Evolutionary conservation across 148 eudicot species (phyloP).

Genomic region (Tetragonia tetragonoides): DNA sequence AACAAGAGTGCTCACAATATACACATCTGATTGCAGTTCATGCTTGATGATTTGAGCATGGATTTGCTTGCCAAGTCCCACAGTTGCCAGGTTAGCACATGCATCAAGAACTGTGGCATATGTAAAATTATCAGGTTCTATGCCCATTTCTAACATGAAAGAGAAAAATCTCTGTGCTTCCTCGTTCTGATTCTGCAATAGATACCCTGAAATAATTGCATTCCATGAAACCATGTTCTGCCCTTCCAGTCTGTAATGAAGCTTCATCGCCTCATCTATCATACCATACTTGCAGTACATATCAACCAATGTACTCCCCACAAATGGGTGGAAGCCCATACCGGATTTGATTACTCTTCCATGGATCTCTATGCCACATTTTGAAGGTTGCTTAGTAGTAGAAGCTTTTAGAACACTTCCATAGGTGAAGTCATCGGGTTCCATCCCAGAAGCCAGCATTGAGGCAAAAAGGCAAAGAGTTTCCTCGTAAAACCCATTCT

Average conservation of each 20-base stretch:
- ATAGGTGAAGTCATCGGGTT: slow-evolving; percentile 86
- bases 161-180: slow-evolving; percentile 76
- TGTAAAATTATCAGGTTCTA: slow-evolving; percentile 76
- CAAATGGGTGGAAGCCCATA: slow-evolving; percentile 71
- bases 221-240: slow-evolving; percentile 84
- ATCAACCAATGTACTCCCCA: slow-evolving; percentile 80
- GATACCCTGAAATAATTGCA: slow-evolving; percentile 76
- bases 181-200: slow-evolving; percentile 56
- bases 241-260: slow-evolving; percentile 61
- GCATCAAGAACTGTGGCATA: slow-evolving; percentile 88
- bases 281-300: slow-evolving; percentile 87
- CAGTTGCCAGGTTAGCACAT: slow-evolving; percentile 84
- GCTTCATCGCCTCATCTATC: slow-evolving; percentile 76
- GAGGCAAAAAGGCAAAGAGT: slow-evolving; percentile 48
- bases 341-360: slow-evolving; percentile 67
- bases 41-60: slow-evolving; percentile 88
- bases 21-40: slow-evolving; percentile 65
- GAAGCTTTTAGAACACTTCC: slow-evolving; percentile 90
- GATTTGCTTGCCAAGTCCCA: slow-evolving; percentile 81
- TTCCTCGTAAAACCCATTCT: slow-evolving; percentile 58
- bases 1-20: slow-evolving; percentile 70
- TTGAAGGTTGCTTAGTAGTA: slow-evolving; percentile 42
- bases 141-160: slow-evolving; percentile 60
- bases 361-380: slow-evolving; percentile 66
- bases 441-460: slow-evolving; percentile 64